Evolutionary conservation across 345 rosid species (phyloP).

Genomic region (Erucastrum elatum): DNA sequence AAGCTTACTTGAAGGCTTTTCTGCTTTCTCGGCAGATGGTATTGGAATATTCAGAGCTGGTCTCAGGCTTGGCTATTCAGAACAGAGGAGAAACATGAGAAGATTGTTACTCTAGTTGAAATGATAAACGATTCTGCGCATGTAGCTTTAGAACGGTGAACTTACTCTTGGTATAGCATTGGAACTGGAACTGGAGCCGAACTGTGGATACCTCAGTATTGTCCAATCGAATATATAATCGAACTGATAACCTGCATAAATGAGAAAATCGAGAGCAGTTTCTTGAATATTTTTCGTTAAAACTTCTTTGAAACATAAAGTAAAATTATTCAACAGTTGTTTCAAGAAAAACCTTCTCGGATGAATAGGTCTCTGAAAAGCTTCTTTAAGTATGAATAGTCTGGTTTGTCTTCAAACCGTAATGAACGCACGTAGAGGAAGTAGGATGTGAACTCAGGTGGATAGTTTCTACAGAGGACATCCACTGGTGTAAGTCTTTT

Average conservation of each 20-base stretch:
- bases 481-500: constrained; percentile 86
- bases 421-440: constrained; percentile 91
- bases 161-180: constrained; percentile 76
- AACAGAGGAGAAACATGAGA: constrained; percentile 10
- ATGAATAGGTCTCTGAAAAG: constrained; percentile 91
- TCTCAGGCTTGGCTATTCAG: constrained; percentile 54
- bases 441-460: constrained; percentile 90
- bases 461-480: constrained; percentile 87
- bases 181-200: constrained; percentile 51
- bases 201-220: constrained; percentile 80
- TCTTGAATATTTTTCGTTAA: not conserved
- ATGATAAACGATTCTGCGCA: not conserved
- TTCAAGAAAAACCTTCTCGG: constrained; percentile 60
- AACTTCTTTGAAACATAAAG: not conserved
- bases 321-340: too few species aligned
- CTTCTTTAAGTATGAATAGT: constrained; percentile 92
- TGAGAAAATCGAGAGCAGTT: not conserved
- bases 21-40: constrained; percentile 54
- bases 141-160: not conserved
- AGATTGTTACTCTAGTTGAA: not conserved
- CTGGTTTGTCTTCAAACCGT: constrained; percentile 96
- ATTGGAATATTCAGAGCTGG: constrained; percentile 53
- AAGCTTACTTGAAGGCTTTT: constrained; percentile 72
- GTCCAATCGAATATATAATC: constrained; percentile 97
- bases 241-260: constrained; percentile 80